These are phyloP conservation scores for Aspergillus bridgeri DNA, from an alignment of 495 filamentous ascomycete species.

Conservation along the genomic window DNA sequence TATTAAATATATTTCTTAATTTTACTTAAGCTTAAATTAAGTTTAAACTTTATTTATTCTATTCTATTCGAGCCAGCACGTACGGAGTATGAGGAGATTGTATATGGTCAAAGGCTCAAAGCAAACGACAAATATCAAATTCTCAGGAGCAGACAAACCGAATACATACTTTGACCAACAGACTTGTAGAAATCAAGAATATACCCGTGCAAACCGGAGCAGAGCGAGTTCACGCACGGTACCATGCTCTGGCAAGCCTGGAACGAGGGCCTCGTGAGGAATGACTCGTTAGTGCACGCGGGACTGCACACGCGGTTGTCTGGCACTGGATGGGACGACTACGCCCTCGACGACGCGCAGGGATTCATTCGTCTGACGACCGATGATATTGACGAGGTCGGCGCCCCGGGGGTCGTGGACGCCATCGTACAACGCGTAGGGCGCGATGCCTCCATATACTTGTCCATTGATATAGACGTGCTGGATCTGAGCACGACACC, in stretches of 20 bases:
- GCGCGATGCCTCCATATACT: conserved; percentile 63
- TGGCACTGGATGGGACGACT: conserved; percentile 64
- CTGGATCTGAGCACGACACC: conserved; percentile 68
- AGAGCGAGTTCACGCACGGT: conserved; percentile 76
- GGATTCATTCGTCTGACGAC: conserved; percentile 62
- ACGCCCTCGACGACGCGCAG: conserved; percentile 50
- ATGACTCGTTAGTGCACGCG: conserved; percentile 70
- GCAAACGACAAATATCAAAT: too few relatives aligned
- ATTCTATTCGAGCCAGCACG: too few relatives aligned
- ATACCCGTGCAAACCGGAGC: conserved; percentile 66
- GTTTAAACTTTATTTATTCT: too few relatives aligned
- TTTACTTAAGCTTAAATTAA: too few relatives aligned
- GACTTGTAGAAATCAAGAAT: too few relatives aligned
- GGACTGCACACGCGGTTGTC: conserved; percentile 70
- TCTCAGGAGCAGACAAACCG: too few relatives aligned
- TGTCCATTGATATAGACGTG: conserved; percentile 75
- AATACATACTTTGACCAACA: too few relatives aligned
- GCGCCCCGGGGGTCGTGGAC: conserved; percentile 53
- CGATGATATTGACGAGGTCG: conserved; percentile 70
- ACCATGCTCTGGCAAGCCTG: conserved; percentile 82
- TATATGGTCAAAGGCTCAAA: too few relatives aligned
- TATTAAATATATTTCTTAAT: too few relatives aligned
- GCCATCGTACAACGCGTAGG: conserved; percentile 57
- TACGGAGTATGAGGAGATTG: too few relatives aligned
- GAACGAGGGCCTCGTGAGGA: conserved; percentile 67